Base-by-base conservation (phyloP, 257 asterid genomes). In the Solanum commersonii region DNA sequence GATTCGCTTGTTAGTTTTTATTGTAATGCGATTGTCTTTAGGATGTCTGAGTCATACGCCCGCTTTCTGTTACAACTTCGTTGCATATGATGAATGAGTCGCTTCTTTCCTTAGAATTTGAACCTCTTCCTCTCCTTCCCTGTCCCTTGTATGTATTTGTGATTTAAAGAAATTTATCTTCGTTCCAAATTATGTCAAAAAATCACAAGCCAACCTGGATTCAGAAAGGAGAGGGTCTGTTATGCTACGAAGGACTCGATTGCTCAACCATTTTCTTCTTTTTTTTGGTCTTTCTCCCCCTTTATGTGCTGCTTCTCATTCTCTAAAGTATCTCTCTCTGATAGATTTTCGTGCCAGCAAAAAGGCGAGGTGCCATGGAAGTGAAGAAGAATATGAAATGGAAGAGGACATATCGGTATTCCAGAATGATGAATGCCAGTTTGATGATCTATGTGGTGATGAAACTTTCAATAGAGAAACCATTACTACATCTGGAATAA, bases 391-490 rank as follows among this genome's bases (percentile, higher is more conserved):
- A 76, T 87, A 88, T 84, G 95, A 91, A 65, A 89, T 90, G 94
- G 99, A 94, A 63, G 97, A 92, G 38, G 91, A 90, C 70, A 89
- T 84, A 72, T 87, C 76, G 29, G 83, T 86, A 88, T 88, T 89
- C 77, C 84, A 63, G 87, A 87, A 87, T 87, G 93, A 91, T 87
- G 95, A 89, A 60, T 92, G 88, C 85, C 90, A 91, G 68, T 97
- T 96, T 89, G 99, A 97, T 88, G 97, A 92, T 87, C 88, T 97
- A 82, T 92, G 94, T 88, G 89, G 92, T 85, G 94, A 91, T 81
- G 87, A 88, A 91, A 89, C 93, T 90, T 95, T 94, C 83, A 86
- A 67, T 40, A 85, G 86, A 88, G 95, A 90, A 86, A 83, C 73
- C 56, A 90, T 87, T 83, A 87, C 91, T 82, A 90, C 88, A 87